Conservation (phyloP, 352 stramenopile genomes). For the Phytophthora multivora region DNA sequence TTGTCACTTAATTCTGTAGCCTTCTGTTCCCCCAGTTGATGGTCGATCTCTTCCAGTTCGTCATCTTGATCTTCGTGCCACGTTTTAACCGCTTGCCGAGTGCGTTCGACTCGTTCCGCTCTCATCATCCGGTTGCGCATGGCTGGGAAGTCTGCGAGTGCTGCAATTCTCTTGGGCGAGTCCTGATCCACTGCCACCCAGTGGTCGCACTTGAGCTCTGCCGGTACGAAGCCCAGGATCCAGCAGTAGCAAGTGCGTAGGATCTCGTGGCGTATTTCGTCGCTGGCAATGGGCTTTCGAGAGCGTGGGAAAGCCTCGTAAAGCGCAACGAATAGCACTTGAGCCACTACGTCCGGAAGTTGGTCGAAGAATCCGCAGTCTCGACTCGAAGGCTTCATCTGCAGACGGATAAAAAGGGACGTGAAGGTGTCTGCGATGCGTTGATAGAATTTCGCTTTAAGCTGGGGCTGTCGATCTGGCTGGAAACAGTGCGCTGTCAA, state of each 20-base stretch:
- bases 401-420: conserved; percentile 60
- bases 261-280: conserved; percentile 43
- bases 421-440: conserved; percentile 78
- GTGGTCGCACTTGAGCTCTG: conserved; percentile 48
- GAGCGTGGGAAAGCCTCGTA: conserved; percentile 80
- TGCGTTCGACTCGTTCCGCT: conserved; percentile 65
- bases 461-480: conserved; percentile 35
- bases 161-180: conserved; percentile 61
- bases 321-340: conserved; percentile 66
- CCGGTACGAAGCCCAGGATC: conserved; percentile 67
- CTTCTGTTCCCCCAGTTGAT: conserved; percentile 6
- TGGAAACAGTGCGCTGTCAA: conserved; percentile 68
- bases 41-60: conserved; percentile 9
- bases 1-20: conserved; percentile 1
- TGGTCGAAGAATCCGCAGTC: conserved; percentile 62
- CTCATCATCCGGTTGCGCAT: conserved; percentile 73
- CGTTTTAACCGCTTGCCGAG: conserved; percentile 56
- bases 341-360: conserved; percentile 59
- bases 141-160: conserved; percentile 63
- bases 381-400: conserved; percentile 53
- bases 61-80: conserved; percentile 45
- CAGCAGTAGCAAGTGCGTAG: conserved; percentile 62
- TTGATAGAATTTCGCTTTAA: conserved; percentile 56
- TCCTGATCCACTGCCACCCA: conserved; percentile 66
- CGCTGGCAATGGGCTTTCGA: conserved; percentile 45